Percentiles rank a stretch among this genome's conserved stretches.
Evolutionary conservation across 805 yeast genomes (phyloP).

Genomic region (Starmerella riodocensis): DNA sequence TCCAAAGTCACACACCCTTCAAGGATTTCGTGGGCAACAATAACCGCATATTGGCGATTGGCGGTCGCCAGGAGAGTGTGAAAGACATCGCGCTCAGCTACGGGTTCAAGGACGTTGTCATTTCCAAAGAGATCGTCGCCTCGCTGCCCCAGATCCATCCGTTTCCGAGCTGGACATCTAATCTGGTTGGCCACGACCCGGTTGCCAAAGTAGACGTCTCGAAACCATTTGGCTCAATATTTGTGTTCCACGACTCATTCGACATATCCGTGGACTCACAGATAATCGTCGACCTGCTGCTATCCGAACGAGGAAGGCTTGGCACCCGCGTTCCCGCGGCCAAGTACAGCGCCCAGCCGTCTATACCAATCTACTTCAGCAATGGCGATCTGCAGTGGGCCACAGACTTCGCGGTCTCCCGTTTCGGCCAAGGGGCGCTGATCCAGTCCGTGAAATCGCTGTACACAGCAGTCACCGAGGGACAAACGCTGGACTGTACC

Average conservation of each 20-base stretch:
- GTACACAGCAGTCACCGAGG: constrained; percentile 64
- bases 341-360: constrained; percentile 42
- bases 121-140: constrained; percentile 68
- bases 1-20: constrained; percentile 93
- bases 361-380: constrained; percentile 75
- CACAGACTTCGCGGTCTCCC: constrained; percentile 62
- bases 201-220: constrained; percentile 42
- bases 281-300: constrained; percentile 65
- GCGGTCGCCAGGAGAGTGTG: constrained; percentile 78
- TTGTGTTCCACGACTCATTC: constrained; percentile 83
- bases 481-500: constrained; percentile 62
- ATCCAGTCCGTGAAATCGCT: constrained; percentile 79
- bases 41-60: constrained; percentile 70
- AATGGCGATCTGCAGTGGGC: constrained; percentile 93
- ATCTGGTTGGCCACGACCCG: constrained; percentile 42
- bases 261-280: constrained; percentile 79
- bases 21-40: constrained; percentile 56
- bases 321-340: constrained; percentile 41
- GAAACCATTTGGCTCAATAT: constrained; percentile 59
- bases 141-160: constrained; percentile 84
- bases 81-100: constrained; percentile 70
- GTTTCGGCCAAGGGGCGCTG: constrained; percentile 92
- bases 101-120: constrained; percentile 71
- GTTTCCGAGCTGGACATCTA: constrained; percentile 64
- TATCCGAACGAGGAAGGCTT: constrained; percentile 69